Evolutionary conservation across 208 protist species (phyloP), one percentile per base, ranked within the genome.

Genomic region (Leishmania braziliensis): DNA sequence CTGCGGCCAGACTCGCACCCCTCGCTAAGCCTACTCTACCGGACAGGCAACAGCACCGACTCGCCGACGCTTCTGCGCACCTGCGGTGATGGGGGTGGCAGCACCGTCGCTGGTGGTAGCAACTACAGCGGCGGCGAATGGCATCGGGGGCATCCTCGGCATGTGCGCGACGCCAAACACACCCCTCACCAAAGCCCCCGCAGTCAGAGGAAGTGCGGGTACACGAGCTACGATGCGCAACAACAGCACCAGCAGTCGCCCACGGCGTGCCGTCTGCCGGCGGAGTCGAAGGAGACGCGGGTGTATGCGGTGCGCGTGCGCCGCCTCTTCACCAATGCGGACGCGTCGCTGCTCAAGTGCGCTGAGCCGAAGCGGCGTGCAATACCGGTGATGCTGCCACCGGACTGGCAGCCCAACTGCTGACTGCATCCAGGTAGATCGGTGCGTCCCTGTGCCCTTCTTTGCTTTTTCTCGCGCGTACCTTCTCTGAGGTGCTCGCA

Each of bases 241-340:
- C 74, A 50, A 39, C 39, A 65, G n/a, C 50, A 82, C 26, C 51
- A 70, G 39, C n/a, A n/a, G 8, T 58, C 36, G 1, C 16, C n/a
- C 36, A 29, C 29, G 14, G 29, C 48, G 48, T 33, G 54, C 26
- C 77, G 69, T 20, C 81, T 86, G 69, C 84, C 90, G 9, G 73
- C 87, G 5, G 86, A 92, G 71, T 82, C 89, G 14, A 94, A 94
- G 84, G 79, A 81, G 18, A 84, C 83, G 56, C 86, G 90, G 4
- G 79, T 94, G 68, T 94, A 94, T 71, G 83, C 88, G 33, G 83
- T 94, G 73, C 66, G 74, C 6, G 9, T 91, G 69, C 82, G 68
- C 20, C 48, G 69, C 46, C 33, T n/a, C 0, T 70, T 89, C 43
- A 82, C 68, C 43, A 87, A 88, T 53, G 77, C 80, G n/a, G 87